Percentiles rank a stretch among this genome's conserved stretches.
phyloP scores from a whole-genome alignment of 163 green algal genomes.

The Scenedesmus sp. region DNA sequence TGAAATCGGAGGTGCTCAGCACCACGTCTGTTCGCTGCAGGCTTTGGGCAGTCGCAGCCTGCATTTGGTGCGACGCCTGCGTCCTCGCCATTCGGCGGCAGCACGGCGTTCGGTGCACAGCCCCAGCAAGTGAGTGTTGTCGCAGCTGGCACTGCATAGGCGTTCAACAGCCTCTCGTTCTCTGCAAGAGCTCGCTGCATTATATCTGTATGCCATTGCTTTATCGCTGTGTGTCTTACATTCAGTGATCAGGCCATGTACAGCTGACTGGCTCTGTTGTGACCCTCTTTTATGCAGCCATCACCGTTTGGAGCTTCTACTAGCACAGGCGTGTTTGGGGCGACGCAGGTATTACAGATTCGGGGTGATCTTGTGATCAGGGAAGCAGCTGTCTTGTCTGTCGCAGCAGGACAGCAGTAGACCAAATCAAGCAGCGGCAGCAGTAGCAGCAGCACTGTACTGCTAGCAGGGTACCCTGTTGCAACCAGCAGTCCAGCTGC shows the following conservation, averaged over 20 bases:
- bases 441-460: not conserved
- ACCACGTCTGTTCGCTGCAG: not conserved
- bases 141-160: slow-evolving; percentile 15
- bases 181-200: not conserved
- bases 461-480: not conserved
- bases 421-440: not conserved
- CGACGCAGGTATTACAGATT: slow-evolving; percentile 31
- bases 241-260: not conserved
- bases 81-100: slow-evolving; percentile 42
- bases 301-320: slow-evolving; percentile 43
- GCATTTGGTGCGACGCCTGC: slow-evolving; percentile 34
- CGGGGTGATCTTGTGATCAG: not conserved
- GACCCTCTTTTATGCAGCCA: slow-evolving; percentile 7
- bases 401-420: not conserved
- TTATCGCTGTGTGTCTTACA: not conserved
- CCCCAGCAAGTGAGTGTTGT: not conserved
- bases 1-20: not conserved
- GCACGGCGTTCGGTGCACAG: slow-evolving; percentile 30
- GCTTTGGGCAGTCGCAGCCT: slow-evolving; percentile 44
- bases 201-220: not conserved
- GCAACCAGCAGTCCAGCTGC: not conserved
- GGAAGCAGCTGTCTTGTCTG: not conserved
- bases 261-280: not conserved
- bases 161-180: not conserved
- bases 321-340: slow-evolving; percentile 27